A percentile compares a stretch with the other conserved stretches of the same genome.
Evolutionary conservation across 306 rosid genomes (phyloP).

Genomic region (Vicia villosa): DNA sequence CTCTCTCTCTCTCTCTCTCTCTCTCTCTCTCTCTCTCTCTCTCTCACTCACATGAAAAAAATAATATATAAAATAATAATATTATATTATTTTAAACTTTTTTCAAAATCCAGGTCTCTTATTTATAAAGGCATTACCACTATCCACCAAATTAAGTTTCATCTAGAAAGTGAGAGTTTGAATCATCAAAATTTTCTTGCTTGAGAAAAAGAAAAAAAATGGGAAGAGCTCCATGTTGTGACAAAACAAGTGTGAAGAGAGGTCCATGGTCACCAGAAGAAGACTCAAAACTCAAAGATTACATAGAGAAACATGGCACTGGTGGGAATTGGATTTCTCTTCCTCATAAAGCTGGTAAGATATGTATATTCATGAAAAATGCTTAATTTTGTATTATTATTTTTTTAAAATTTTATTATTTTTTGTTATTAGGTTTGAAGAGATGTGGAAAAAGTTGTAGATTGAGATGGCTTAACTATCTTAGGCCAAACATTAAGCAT

Average conservation of each 20-base stretch:
- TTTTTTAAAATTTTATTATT: neutral
- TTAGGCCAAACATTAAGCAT: conserved; percentile 95
- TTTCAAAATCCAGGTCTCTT: conserved; percentile 44
- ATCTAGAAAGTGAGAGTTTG: conserved; percentile 51
- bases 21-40: neutral
- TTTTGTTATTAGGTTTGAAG: conserved; percentile 60
- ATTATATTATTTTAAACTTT: neutral
- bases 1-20: neutral
- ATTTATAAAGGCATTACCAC: conserved; percentile 43
- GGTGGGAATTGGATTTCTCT: conserved; percentile 99
- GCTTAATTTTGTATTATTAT: neutral
- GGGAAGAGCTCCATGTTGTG: conserved; percentile 99
- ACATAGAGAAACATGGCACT: conserved; percentile 82
- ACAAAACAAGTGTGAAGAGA: conserved; percentile 94
- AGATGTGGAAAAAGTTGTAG: conserved; percentile 99
- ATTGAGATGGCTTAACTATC: conserved; percentile 97
- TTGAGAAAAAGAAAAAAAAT: conserved; percentile 37
- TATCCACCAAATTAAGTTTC: conserved; percentile 40
- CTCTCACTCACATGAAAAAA: conserved; percentile 28
- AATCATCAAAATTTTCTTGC: conserved; percentile 20
- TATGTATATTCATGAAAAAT: conserved; percentile 18
- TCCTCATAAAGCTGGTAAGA: conserved; percentile 89
- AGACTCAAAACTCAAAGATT: conserved; percentile 78
- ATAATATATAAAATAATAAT: conserved; percentile 36
- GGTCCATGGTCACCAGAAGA: conserved; percentile 99